A percentile compares a stretch with the other conserved stretches of the same genome.
These are phyloP conservation scores for Aethionema arabicum DNA, from an alignment of 345 rosid genomes.

Conservation along the genomic window DNA sequence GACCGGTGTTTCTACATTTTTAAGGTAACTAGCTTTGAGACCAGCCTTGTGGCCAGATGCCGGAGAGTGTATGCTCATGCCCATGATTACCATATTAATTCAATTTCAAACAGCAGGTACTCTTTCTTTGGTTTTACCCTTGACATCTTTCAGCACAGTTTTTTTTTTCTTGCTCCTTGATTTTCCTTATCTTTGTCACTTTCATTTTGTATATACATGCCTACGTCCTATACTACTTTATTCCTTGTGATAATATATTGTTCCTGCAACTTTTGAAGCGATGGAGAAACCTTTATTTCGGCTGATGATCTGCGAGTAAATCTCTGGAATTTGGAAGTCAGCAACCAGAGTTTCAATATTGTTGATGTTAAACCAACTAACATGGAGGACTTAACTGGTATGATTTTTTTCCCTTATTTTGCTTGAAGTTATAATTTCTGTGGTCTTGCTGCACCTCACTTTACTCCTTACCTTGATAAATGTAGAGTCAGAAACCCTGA, in stretches of 20 bases:
- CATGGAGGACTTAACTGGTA: slow-evolving; percentile 99
- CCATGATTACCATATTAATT: slow-evolving; percentile 86
- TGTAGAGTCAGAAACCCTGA: too few species aligned
- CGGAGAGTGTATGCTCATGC: slow-evolving; percentile 99
- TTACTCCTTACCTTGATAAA: neutral
- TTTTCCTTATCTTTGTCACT: slow-evolving; percentile 13
- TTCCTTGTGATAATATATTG: slow-evolving; percentile 18
- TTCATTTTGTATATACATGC: slow-evolving; percentile 13
- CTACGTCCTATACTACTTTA: slow-evolving; percentile 9
- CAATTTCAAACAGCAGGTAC: slow-evolving; percentile 90
- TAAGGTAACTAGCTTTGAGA: slow-evolving; percentile 60
- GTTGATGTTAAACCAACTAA: slow-evolving; percentile 98
- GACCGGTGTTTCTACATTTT: slow-evolving; percentile 20
- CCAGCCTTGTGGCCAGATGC: slow-evolving; percentile 83
- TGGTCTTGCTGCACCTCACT: slow-evolving; percentile 1
- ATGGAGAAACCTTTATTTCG: slow-evolving; percentile 96
- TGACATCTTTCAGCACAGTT: neutral
- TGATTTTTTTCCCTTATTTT: neutral
- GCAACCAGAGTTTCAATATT: slow-evolving; percentile 96
- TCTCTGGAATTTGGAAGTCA: slow-evolving; percentile 99
- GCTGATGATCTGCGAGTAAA: slow-evolving; percentile 98
- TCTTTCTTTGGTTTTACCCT: neutral
- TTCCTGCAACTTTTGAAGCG: slow-evolving; percentile 45
- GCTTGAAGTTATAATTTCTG: neutral
- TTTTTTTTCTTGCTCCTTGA: slow-evolving; percentile 7